Conservation (phyloP, 2,329 filamentous ascomycete species). For the Fusarium torreyae region DNA sequence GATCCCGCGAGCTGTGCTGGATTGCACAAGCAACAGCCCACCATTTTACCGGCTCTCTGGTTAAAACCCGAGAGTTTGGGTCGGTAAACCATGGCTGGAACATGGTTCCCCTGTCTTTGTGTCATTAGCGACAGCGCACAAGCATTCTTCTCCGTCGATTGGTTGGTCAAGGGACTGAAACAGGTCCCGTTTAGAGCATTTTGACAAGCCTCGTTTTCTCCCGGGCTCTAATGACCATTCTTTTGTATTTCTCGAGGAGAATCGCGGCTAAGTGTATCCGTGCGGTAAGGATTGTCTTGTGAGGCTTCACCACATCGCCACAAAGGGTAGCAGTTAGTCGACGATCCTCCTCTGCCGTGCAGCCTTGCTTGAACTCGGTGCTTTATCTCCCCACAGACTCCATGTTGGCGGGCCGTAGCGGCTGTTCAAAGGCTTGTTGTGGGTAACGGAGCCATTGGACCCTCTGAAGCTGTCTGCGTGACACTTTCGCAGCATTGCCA, state of each 20-base stretch:
- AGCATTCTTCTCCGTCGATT: constrained; percentile 11
- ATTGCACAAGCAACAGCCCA: constrained; percentile 39
- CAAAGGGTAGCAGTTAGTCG: constrained; percentile 25
- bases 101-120: constrained; percentile 52
- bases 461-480: constrained; percentile 18
- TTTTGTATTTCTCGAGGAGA: constrained; percentile 14
- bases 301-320: constrained; percentile 22
- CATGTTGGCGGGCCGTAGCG: constrained; percentile 49
- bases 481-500: constrained; percentile 32
- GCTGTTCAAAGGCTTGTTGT: constrained; percentile 43
- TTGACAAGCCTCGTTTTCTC: constrained; percentile 5
- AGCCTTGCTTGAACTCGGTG: constrained; percentile 37
- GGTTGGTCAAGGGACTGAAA: background rate
- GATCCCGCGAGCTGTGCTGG: background rate
- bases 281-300: constrained; percentile 21
- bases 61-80: constrained; percentile 55
- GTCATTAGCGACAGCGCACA: constrained; percentile 32
- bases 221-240: background rate
- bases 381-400: constrained; percentile 40
- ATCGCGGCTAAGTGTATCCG: constrained; percentile 32
- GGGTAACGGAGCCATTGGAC: constrained; percentile 35
- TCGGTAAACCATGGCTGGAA: constrained; percentile 54
- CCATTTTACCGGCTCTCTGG: constrained; percentile 52
- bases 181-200: constrained; percentile 3
- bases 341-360: constrained; percentile 36